Percentiles rank a stretch among this genome's conserved stretches.
Evolutionary conservation across 1,284 basidiomycete genomes (phyloP).

Genomic region (Rhizopogon parksii): DNA sequence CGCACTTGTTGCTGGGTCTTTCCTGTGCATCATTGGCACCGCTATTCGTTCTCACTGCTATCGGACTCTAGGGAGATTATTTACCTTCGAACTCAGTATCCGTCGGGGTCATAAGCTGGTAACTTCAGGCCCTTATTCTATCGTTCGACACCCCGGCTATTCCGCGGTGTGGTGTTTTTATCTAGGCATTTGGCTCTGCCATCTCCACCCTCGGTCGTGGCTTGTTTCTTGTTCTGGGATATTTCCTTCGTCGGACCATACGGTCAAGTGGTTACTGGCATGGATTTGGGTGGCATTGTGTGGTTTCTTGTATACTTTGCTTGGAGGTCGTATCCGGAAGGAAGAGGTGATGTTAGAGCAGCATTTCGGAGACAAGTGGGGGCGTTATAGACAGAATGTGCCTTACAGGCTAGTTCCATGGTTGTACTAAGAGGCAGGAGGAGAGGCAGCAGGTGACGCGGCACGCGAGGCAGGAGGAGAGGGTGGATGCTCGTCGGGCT

Average conservation of each 20-base stretch:
- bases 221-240: background rate
- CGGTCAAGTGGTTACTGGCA: background rate
- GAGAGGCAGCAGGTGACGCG: conserved; percentile 82
- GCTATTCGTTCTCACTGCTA: conserved; percentile 4
- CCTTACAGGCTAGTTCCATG: background rate
- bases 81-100: conserved; percentile 10
- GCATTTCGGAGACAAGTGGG: background rate
- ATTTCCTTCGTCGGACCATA: background rate
- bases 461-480: conserved; percentile 71
- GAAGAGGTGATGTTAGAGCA: background rate
- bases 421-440: conserved; percentile 53
- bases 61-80: conserved; percentile 7
- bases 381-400: background rate
- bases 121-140: conserved; percentile 9
- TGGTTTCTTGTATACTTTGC: background rate
- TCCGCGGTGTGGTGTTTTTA: background rate
- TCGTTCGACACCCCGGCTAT: conserved; percentile 13
- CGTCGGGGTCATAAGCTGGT: conserved; percentile 9
- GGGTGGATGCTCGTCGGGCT: conserved; percentile 63
- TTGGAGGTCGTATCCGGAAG: background rate
- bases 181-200: background rate
- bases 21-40: background rate
- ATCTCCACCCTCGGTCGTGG: background rate
- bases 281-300: background rate
- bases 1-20: background rate